Conservation (phyloP, 495 filamentous ascomycete species). For the Venustampulla echinocandica region DNA sequence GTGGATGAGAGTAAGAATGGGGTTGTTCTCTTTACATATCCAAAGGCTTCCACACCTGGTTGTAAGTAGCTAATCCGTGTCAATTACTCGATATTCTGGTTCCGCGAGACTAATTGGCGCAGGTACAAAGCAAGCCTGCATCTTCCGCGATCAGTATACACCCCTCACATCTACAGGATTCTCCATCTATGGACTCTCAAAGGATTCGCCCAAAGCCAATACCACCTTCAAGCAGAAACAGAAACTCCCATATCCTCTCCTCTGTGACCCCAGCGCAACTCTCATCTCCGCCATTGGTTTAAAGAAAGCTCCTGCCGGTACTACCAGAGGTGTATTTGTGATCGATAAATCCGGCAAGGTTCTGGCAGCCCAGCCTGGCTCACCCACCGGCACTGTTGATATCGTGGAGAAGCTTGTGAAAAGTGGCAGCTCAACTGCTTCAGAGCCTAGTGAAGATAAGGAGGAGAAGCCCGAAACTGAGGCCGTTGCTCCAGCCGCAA, state of each 20-base stretch:
- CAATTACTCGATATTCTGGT: neutral
- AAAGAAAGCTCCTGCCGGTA: slow-evolving; percentile 70
- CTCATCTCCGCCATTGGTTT: slow-evolving; percentile 70
- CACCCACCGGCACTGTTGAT: slow-evolving; percentile 50
- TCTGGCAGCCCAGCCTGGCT: slow-evolving; percentile 49
- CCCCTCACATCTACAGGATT: slow-evolving; percentile 72
- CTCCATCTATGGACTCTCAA: slow-evolving; percentile 78
- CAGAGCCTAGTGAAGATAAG: neutral
- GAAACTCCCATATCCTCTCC: slow-evolving; percentile 75
- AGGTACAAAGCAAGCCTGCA: slow-evolving; percentile 90
- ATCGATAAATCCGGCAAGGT: slow-evolving; percentile 69
- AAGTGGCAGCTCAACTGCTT: slow-evolving; percentile 29
- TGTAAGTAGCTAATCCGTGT: slow-evolving; percentile 53
- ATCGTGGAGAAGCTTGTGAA: slow-evolving; percentile 27
- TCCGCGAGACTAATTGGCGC: slow-evolving; percentile 9
- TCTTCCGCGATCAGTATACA: slow-evolving; percentile 79
- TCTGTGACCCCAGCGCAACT: slow-evolving; percentile 68
- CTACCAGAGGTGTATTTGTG: slow-evolving; percentile 75
- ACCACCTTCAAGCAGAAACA: slow-evolving; percentile 85
- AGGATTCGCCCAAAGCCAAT: slow-evolving; percentile 81
- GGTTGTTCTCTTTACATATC: slow-evolving; percentile 91
- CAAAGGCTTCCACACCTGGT: slow-evolving; percentile 87
- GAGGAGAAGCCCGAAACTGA: neutral
- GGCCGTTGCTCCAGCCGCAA: neutral
- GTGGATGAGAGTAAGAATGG: slow-evolving; percentile 76